Evolutionary conservation across 768 basidiomycete genomes (phyloP), one percentile per base, ranked within the genome.

Genomic region (Phylloporus sp.): DNA sequence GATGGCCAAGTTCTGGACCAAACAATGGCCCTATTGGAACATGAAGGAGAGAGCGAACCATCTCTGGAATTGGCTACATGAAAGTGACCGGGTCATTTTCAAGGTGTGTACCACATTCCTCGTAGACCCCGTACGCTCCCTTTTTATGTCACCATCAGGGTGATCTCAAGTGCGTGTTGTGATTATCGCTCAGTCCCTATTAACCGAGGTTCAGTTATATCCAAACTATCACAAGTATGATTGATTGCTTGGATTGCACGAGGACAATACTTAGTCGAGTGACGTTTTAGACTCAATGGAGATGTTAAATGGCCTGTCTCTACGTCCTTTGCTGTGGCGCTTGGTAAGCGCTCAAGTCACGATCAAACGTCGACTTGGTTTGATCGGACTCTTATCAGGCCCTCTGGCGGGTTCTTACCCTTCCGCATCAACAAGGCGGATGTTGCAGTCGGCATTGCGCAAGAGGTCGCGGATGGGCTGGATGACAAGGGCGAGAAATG

Each of bases 341-440:
- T 96, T 11, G 90, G 89, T 80, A 53, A 49, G 70, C 28, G 4
- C 34, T 40, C 22, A 32, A 29, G 10, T 17, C 22, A 43, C 26
- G n/a, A 47, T 45, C 15, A 5, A 3, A 27, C 11, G 20, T 5
- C 9, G n/a, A 14, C n/a, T 21, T 21, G 17, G 34, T 41, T 48
- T 55, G 17, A 62, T 17, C 6, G 38, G 11, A 15, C 3, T 20
- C 0, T 58, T 21, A 23, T 42, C 55, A 84, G 90, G 92, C 6
- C 87, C 89, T 3, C 67, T 97, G 9, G 79, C 80, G 0, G 86
- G 88, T 1, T 70, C 82, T 9, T 88, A 95, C 68, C 85, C 87
- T 0, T 97, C 48, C 78, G 95, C 15, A 98, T 94, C 1, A 90
- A 86, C 72, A 99, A 99, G 65, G 95, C 95, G 0, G 93, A 97